Evolutionary conservation across 257 asterid species (phyloP).

Genomic region (Solanum verrucosum): DNA sequence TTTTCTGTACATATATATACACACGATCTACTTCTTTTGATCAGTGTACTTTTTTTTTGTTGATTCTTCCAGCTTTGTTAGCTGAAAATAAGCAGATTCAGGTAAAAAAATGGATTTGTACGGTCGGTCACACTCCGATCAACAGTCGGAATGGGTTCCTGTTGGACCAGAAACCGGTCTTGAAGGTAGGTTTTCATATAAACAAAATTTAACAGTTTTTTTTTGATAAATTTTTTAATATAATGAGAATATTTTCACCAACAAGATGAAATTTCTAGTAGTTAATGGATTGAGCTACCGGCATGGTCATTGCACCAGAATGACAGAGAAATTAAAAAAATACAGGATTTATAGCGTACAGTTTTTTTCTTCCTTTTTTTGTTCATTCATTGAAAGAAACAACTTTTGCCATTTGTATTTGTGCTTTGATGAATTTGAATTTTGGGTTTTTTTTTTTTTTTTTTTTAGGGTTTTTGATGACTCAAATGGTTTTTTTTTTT

Average conservation of each 20-base stretch:
- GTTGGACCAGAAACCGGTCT: conserved; percentile 18
- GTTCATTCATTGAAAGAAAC: background rate
- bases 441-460: conserved; percentile 15
- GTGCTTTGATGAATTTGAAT: background rate
- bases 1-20: background rate
- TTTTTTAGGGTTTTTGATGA: conserved; percentile 1
- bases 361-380: background rate
- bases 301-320: background rate
- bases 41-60: background rate
- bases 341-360: background rate
- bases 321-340: background rate
- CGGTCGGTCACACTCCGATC: conserved; percentile 25
- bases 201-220: background rate
- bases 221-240: background rate
- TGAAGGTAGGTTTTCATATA: conserved; percentile 32
- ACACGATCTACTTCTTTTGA: background rate
- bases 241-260: background rate
- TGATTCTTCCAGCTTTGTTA: background rate
- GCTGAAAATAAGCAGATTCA: background rate
- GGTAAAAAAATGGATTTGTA: conserved; percentile 40
- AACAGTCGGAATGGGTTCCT: conserved; percentile 34
- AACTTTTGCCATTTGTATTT: background rate
- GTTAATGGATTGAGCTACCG: background rate
- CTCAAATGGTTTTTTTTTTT: background rate
- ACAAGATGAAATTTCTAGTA: background rate